phyloP scores from a whole-genome alignment of 805 yeast genomes.

The Henningerozyma blattae region DNA sequence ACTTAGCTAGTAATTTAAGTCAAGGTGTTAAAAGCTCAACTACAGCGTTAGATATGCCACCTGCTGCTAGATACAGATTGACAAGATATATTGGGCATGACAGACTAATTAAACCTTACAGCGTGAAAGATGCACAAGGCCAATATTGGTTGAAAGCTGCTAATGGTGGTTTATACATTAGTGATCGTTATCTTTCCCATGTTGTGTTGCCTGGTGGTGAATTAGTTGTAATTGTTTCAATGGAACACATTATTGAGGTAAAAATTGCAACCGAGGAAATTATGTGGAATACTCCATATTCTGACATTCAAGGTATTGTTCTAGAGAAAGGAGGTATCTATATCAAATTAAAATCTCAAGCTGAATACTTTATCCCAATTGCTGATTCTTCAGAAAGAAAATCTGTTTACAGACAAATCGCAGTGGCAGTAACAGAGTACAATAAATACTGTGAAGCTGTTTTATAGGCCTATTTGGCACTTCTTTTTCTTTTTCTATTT shows the following conservation, averaged over 20 bases:
- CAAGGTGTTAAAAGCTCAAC: conserved; percentile 92
- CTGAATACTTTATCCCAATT: conserved; percentile 72
- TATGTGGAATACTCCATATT: conserved; percentile 63
- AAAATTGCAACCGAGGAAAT: conserved; percentile 46
- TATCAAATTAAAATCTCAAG: conserved; percentile 44
- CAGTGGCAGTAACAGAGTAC: conserved; percentile 69
- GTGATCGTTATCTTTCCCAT: conserved; percentile 77
- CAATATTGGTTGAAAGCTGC: conserved; percentile 81
- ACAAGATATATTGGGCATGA: conserved; percentile 64
- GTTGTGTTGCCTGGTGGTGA: conserved; percentile 73
- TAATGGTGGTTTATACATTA: conserved; percentile 65
- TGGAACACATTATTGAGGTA: conserved; percentile 55
- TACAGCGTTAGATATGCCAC: conserved; percentile 72
- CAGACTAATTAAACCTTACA: conserved; percentile 61
- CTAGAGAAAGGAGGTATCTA: conserved; percentile 72
- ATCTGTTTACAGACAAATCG: conserved; percentile 60
- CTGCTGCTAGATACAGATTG: conserved; percentile 65
- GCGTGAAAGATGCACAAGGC: conserved; percentile 82
- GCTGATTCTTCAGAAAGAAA: conserved; percentile 52
- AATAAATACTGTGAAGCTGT: conserved; percentile 56
- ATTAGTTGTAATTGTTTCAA: conserved; percentile 63
- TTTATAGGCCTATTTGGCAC: too few species aligned
- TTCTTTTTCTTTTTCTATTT: too few species aligned
- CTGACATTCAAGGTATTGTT: conserved; percentile 54
- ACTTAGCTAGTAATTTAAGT: conserved; percentile 81